Evolutionary conservation across 2,329 filamentous ascomycete genomes (phyloP).

Genomic region (Trichoderma pleuroti): DNA sequence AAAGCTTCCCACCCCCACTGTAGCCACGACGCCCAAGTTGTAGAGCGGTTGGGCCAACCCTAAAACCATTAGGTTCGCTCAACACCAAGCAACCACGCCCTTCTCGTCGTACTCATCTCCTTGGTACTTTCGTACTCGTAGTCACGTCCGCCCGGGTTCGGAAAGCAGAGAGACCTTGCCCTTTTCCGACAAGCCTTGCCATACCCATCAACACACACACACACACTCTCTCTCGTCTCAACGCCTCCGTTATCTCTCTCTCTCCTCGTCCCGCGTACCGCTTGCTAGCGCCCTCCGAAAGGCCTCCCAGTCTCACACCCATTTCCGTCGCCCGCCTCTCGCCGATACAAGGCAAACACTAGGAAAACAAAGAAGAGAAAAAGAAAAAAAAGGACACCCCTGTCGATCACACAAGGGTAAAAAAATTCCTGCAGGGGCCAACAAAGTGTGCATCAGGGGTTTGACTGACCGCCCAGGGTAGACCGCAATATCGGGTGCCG

Average conservation of each 20-base stretch:
- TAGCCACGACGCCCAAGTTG: conserved; percentile 17
- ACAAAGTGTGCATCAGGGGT: conserved; percentile 20
- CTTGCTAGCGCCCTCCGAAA: conserved; percentile 12
- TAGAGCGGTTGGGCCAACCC: conserved; percentile 15
- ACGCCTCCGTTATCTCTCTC: conserved; percentile 9
- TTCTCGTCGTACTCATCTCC: conserved; percentile 8
- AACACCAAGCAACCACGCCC: conserved; percentile 8
- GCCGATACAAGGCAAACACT: conserved; percentile 18
- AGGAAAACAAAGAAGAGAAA: background rate
- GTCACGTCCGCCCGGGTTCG: background rate
- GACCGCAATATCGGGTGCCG: conserved; percentile 21
- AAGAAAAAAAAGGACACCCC: conserved; percentile 7
- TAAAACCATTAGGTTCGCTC: conserved; percentile 16
- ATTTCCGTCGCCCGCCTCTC: conserved; percentile 11
- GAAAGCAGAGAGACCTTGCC: conserved; percentile 1
- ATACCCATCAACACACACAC: background rate
- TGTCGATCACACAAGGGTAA: conserved; percentile 20
- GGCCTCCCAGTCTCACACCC: conserved; percentile 15
- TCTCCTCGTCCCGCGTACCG: background rate
- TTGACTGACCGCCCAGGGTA: conserved; percentile 22
- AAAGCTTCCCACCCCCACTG: conserved; percentile 13
- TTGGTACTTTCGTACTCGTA: background rate
- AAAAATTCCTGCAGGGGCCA: conserved; percentile 18
- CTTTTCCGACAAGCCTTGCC: conserved; percentile 10
- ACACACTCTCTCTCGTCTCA: background rate